phyloP scores from a whole-genome alignment of 768 basidiomycete genomes.

The Tricholoma hemisulphureum region DNA sequence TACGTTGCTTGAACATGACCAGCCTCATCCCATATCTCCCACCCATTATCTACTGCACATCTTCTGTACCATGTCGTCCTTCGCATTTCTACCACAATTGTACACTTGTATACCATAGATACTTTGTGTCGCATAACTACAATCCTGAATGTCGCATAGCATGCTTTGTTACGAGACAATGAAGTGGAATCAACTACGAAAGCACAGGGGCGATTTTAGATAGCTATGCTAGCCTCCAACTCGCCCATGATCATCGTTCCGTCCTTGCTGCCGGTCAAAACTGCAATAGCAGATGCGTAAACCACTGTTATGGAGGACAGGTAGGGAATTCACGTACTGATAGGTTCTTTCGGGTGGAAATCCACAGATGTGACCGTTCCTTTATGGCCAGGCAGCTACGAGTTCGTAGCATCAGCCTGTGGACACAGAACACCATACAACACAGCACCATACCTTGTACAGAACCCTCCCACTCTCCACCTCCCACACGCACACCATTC shows the following conservation, averaged over 20 bases:
- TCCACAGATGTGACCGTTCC: constrained; percentile 95
- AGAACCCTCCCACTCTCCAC: constrained; percentile 72
- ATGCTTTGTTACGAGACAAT: neutral
- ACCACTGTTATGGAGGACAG: neutral
- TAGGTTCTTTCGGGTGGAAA: constrained; percentile 94
- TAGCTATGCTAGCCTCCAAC: constrained; percentile 62
- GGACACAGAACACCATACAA: neutral
- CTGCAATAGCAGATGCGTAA: constrained; percentile 37
- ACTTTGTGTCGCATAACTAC: neutral
- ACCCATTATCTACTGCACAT: constrained; percentile 1
- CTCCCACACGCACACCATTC: constrained; percentile 86
- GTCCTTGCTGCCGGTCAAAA: constrained; percentile 91
- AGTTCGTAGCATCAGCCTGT: neutral
- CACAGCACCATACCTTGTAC: constrained; percentile 63
- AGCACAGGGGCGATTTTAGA: constrained; percentile 30
- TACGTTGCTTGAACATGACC: constrained; percentile 57
- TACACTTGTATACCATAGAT: constrained; percentile 6
- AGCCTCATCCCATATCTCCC: neutral
- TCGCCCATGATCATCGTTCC: constrained; percentile 91
- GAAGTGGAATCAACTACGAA: neutral
- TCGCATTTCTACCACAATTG: constrained; percentile 11
- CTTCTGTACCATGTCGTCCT: constrained; percentile 1
- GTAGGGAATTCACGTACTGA: constrained; percentile 55
- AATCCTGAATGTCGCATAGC: neutral
- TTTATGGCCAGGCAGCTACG: constrained; percentile 89